These are phyloP conservation scores for Actinomortierella wolfii DNA, from an alignment of 371 early-diverging fungal species.

Conservation along the genomic window DNA sequence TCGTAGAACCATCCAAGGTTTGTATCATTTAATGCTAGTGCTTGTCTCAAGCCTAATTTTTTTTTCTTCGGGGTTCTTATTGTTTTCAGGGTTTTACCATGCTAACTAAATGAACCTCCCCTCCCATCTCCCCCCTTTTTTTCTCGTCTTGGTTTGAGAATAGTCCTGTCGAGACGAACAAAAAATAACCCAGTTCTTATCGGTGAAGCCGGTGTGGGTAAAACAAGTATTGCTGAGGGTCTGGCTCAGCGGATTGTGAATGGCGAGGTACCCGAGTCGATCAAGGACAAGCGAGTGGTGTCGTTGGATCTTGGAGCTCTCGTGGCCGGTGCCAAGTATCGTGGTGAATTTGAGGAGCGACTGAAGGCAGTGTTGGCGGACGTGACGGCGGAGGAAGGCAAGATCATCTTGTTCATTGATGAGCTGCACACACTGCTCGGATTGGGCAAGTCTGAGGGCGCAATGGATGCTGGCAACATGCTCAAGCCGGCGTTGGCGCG, in stretches of 20 bases:
- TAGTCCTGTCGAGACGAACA: slow-evolving; percentile 70
- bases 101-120: neutral
- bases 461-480: slow-evolving; percentile 83
- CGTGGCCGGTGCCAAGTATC: slow-evolving; percentile 81
- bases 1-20: slow-evolving; percentile 77
- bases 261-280: slow-evolving; percentile 80
- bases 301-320: slow-evolving; percentile 81
- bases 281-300: slow-evolving; percentile 74
- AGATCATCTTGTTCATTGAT: slow-evolving; percentile 85
- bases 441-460: slow-evolving; percentile 78
- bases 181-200: slow-evolving; percentile 94
- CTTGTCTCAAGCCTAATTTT: too few species aligned
- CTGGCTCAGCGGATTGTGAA: slow-evolving; percentile 83
- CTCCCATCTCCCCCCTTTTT: neutral
- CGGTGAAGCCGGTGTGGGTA: slow-evolving; percentile 77
- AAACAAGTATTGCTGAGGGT: slow-evolving; percentile 72
- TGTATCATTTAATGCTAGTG: slow-evolving; percentile 5
- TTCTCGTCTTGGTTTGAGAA: neutral
- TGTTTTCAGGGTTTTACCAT: neutral
- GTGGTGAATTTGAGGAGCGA: slow-evolving; percentile 91
- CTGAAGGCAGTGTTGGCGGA: slow-evolving; percentile 78
- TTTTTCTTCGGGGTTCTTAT: neutral
- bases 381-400: slow-evolving; percentile 71
- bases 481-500: slow-evolving; percentile 88
- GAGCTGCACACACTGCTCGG: slow-evolving; percentile 85